phyloP scores from a whole-genome alignment of 179 eudicot genomes.

The Beta corolliflora region DNA sequence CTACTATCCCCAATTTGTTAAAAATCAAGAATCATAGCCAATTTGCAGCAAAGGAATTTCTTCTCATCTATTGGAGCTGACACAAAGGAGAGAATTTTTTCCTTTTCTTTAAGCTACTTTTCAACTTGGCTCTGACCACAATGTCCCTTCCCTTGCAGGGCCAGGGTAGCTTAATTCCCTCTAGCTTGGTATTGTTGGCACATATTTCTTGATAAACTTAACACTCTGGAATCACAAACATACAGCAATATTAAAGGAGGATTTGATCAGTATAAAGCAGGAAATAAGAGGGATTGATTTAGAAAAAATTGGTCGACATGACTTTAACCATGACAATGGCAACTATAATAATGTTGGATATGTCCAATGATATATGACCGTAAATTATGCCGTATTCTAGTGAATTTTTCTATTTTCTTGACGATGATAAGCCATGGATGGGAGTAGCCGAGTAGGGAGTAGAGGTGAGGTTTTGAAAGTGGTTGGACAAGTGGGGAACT shows the following conservation, averaged over 20 bases:
- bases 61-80: conserved; percentile 20
- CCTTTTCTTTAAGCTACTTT: not conserved
- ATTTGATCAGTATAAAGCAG: conserved; percentile 10
- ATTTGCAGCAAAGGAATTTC: conserved; percentile 20
- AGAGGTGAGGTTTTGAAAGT: too few relatives aligned
- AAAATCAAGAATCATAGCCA: conserved; percentile 25
- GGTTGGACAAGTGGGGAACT: too few relatives aligned
- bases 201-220: not conserved
- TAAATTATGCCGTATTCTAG: too few relatives aligned
- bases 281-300: not conserved
- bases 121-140: not conserved
- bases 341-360: too few relatives aligned
- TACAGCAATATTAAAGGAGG: not conserved
- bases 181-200: not conserved
- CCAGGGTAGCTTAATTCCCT: not conserved
- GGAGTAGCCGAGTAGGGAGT: too few relatives aligned
- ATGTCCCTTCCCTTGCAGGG: not conserved
- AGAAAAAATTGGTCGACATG: too few relatives aligned
- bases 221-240: conserved; percentile 7
- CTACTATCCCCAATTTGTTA: not conserved
- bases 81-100: conserved; percentile 15
- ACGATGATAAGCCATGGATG: too few relatives aligned
- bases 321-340: too few relatives aligned
- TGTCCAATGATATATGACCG: too few relatives aligned
- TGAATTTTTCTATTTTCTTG: too few relatives aligned